Percentiles rank a stretch among this genome's conserved stretches.
phyloP scores from a whole-genome alignment of 2,329 filamentous ascomycete genomes.

The Sclerotinia subarctica region DNA sequence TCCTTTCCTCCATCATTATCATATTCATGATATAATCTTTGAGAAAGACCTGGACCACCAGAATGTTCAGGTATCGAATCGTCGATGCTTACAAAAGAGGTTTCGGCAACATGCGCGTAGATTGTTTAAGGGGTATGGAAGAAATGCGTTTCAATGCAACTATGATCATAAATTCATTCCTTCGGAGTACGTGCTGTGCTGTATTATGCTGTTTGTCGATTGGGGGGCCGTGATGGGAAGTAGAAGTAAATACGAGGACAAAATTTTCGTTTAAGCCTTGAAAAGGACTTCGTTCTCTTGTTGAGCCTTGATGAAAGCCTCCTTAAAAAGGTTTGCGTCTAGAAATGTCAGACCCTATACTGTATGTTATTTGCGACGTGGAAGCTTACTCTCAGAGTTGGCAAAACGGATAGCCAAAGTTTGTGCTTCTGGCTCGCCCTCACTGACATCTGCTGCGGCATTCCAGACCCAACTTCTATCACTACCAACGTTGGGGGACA shows the following conservation, averaged over 20 bases:
- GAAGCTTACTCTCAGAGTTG: constrained; percentile 85
- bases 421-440: constrained; percentile 93
- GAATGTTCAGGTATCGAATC: constrained; percentile 27
- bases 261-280: constrained; percentile 42
- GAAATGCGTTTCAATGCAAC: constrained; percentile 25
- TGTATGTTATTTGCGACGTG: background rate
- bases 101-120: constrained; percentile 31
- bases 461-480: constrained; percentile 99
- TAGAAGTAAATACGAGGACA: constrained; percentile 22
- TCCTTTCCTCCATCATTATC: constrained; percentile 33
- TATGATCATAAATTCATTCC: constrained; percentile 34
- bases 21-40: constrained; percentile 30
- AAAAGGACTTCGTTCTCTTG: constrained; percentile 92
- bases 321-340: constrained; percentile 98
- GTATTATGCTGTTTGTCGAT: constrained; percentile 21
- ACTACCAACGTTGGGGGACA: constrained; percentile 94
- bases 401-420: constrained; percentile 96
- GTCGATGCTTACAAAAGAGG: constrained; percentile 28
- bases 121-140: constrained; percentile 25
- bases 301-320: constrained; percentile 94
- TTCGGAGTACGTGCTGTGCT: constrained; percentile 28
- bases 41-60: constrained; percentile 28
- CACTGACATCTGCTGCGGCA: constrained; percentile 92
- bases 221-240: constrained; percentile 25
- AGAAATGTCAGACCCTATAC: constrained; percentile 29